A percentile compares a stretch with the other conserved stretches of the same genome.
These are phyloP conservation scores for Linderniella brevidens DNA, from an alignment of 257 asterid species.

Conservation along the genomic window DNA sequence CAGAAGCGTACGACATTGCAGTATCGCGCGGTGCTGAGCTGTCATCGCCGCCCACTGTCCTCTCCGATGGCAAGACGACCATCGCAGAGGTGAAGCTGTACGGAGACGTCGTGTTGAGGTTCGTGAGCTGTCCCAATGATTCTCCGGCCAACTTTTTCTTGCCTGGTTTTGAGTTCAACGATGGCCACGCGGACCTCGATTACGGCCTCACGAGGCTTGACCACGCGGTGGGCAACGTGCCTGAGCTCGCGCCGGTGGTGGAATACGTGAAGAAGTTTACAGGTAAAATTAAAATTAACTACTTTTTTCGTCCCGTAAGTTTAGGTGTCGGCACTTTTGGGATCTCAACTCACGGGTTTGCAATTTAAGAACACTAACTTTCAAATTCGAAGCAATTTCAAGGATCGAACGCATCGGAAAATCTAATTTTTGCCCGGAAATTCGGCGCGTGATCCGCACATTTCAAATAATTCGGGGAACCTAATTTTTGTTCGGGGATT, in stretches of 20 bases:
- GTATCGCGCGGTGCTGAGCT: constrained; percentile 53
- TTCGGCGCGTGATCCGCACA: too few relatives aligned
- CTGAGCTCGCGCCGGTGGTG: constrained; percentile 40
- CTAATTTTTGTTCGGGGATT: too few relatives aligned
- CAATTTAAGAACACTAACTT: too few relatives aligned
- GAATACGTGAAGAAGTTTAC: constrained; percentile 53
- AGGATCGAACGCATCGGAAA: too few relatives aligned
- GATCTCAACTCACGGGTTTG: too few relatives aligned
- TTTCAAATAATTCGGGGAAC: too few relatives aligned
- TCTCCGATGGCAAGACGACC: constrained; percentile 19
- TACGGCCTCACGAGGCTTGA: constrained; percentile 70
- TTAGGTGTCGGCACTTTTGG: too few relatives aligned
- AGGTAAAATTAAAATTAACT: constrained; percentile 17
- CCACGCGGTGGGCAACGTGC: constrained; percentile 86
- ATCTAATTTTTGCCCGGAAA: too few relatives aligned
- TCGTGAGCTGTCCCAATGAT: constrained; percentile 21
- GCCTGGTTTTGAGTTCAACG: constrained; percentile 53
- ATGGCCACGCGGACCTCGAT: constrained; percentile 24
- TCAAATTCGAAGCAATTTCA: too few relatives aligned
- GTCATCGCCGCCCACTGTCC: constrained; percentile 24
- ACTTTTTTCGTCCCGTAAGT: too few relatives aligned
- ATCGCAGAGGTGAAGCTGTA: constrained; percentile 59
- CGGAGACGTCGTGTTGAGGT: constrained; percentile 63
- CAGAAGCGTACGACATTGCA: too few relatives aligned
- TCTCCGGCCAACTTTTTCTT: constrained; percentile 13